These are phyloP conservation scores for Lasiodiplodia theobromae DNA, from an alignment of 2,329 filamentous ascomycete genomes.

Conservation along the genomic window DNA sequence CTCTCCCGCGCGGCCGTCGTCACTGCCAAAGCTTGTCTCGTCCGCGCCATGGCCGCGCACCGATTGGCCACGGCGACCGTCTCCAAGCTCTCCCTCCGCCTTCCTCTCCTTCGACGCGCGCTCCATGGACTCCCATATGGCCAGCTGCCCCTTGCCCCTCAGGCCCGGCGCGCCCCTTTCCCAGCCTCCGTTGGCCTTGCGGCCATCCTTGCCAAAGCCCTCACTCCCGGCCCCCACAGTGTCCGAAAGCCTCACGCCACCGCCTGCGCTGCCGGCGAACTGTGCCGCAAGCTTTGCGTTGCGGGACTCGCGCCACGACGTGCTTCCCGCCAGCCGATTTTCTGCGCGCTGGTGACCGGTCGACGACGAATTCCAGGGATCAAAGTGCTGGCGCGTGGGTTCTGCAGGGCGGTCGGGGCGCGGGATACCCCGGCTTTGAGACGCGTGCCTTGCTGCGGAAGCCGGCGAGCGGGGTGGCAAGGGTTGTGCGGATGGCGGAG, in stretches of 20 bases:
- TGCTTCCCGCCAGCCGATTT: constrained; percentile 66
- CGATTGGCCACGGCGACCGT: background rate
- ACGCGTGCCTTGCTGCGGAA: constrained; percentile 5
- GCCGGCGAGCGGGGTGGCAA: constrained; percentile 17
- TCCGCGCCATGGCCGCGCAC: background rate
- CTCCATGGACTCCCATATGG: constrained; percentile 44
- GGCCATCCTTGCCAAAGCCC: constrained; percentile 59
- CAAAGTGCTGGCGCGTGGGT: constrained; percentile 55
- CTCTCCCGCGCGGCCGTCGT: constrained; percentile 2
- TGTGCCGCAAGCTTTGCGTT: constrained; percentile 74
- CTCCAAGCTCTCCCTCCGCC: constrained; percentile 36
- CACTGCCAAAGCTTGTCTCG: background rate
- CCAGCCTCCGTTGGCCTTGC: constrained; percentile 61
- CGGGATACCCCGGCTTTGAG: constrained; percentile 9
- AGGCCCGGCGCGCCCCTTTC: constrained; percentile 56
- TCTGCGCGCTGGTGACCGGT: constrained; percentile 83
- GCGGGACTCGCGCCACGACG: constrained; percentile 75
- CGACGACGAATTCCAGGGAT: constrained; percentile 75
- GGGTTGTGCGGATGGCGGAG: constrained; percentile 29
- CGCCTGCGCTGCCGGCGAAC: constrained; percentile 63
- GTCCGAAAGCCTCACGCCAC: constrained; percentile 67
- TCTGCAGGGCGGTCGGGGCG: constrained; percentile 31
- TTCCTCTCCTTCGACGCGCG: constrained; percentile 28
- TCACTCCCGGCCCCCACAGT: constrained; percentile 69
- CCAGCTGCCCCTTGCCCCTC: constrained; percentile 56